Conservation (phyloP, 2,329 filamentous ascomycete genomes). For the Xylariaceae sp. region DNA sequence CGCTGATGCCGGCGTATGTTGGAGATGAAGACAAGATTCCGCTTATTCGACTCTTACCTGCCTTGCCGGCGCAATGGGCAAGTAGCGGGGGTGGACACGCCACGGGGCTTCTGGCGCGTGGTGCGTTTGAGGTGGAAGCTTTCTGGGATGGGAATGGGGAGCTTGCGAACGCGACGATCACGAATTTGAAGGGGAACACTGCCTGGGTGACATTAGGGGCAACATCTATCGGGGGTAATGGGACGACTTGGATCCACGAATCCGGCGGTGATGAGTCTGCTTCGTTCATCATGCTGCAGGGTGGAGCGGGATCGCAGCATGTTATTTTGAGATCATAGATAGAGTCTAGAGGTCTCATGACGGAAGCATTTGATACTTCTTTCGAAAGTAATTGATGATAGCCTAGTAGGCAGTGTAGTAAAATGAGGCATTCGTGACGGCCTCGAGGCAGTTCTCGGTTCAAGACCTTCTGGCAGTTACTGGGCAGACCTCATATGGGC, state of each 20-base stretch:
- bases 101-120: constrained; percentile 1
- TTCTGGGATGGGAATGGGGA: not conserved
- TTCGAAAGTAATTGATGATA: too few relatives aligned
- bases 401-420: too few relatives aligned
- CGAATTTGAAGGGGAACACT: not conserved
- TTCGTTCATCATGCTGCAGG: not conserved
- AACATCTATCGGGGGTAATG: not conserved
- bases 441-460: too few relatives aligned
- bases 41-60: not conserved
- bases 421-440: too few relatives aligned
- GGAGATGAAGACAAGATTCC: not conserved
- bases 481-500: too few relatives aligned
- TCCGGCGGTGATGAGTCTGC: not conserved
- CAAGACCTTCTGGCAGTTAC: too few relatives aligned
- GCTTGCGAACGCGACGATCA: not conserved
- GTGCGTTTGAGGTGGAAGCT: constrained; percentile 3
- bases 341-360: not conserved
- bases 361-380: too few relatives aligned
- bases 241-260: not conserved
- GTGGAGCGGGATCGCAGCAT: not conserved
- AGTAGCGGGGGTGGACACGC: not conserved
- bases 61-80: not conserved
- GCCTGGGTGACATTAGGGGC: not conserved
- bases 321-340: not conserved
- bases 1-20: not conserved